Percentiles rank a stretch among this genome's conserved stretches.
Conservation (phyloP, 208 protist genomes). For the Trypanosoma congolense region DNA sequence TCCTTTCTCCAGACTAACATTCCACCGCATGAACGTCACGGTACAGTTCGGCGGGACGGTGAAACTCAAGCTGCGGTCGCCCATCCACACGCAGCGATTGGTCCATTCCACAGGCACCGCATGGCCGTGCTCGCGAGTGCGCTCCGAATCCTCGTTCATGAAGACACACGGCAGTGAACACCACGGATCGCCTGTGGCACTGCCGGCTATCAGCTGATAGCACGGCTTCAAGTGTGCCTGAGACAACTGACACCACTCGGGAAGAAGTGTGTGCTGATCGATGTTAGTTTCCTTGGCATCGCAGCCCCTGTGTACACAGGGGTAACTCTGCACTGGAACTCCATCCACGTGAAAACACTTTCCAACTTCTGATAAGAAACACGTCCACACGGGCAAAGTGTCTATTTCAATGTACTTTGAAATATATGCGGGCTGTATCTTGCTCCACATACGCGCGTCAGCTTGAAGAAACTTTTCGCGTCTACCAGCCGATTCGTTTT, state of each 20-base stretch:
- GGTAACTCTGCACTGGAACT: slow-evolving; percentile 8
- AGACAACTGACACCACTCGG: slow-evolving; percentile 26
- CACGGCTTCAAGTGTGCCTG: slow-evolving; percentile 17
- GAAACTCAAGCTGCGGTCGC: slow-evolving; percentile 43
- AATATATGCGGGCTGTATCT: slow-evolving; percentile 35
- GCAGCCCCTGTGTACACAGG: not conserved
- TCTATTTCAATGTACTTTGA: slow-evolving; percentile 13
- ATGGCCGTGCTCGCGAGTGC: not conserved
- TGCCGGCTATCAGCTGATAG: not conserved
- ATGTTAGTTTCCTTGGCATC: not conserved
- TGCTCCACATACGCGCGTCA: slow-evolving; percentile 50
- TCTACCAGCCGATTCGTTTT: slow-evolving; percentile 35
- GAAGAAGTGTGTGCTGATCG: not conserved
- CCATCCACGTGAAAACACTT: slow-evolving; percentile 54
- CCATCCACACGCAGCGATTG: slow-evolving; percentile 46
- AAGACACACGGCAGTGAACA: slow-evolving; percentile 10
- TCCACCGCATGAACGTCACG: slow-evolving; percentile 36
- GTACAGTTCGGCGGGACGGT: slow-evolving; percentile 25
- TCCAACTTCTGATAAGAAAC: slow-evolving; percentile 48
- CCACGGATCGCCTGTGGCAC: not conserved
- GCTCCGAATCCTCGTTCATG: not conserved
- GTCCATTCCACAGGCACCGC: slow-evolving; percentile 15
- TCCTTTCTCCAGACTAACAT: slow-evolving; percentile 18
- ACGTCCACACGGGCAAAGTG: slow-evolving; percentile 36
- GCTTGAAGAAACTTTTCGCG: slow-evolving; percentile 47